Base-by-base conservation (phyloP, 768 basidiomycete species). In the Rhodosporidiobolus sp. region DNA sequence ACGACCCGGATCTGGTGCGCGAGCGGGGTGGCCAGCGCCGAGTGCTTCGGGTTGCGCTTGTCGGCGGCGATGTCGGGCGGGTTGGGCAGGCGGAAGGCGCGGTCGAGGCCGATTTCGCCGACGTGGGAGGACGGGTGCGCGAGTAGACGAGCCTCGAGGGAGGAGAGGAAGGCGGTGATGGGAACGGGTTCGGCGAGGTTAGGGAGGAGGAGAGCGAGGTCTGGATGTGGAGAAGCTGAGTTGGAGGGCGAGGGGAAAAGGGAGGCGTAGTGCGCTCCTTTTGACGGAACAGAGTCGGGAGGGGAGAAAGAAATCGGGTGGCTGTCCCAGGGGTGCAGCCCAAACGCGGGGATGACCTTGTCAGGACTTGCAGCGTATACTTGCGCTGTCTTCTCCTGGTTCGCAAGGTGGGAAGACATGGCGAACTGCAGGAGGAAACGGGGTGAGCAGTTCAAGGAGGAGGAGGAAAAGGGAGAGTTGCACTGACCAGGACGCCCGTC, bases 51-150 rank as follows among this genome's bases (percentile, higher is more conserved):
- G n/a, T 60, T 71, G 43, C 49, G n/a, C 30, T 49, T 49, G 67
- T 65, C 67, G 34, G 73, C 38, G 24, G 77, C 3, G 66, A 67
- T 22, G 24, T 82, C 82, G 34, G 84, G 86, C 64, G 87, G 83
- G 72, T 85, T 84, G 0, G 92, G 89, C 32, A 95, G 84, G 38
- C 90, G 88, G 76, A 90, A 90, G 24, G 84, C 83, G 34, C 90
- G 87, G 81, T 99, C 95, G 49, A 99, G 81, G 4, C 95, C 95
- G 11, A 98, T 89, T 82, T 99, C 95, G 52, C 95, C 95, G 3
- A 99, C 83, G 87, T 96, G 90, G 19, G 91, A 88, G 52, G 82
- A 78, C 4, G 90, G 87, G 76, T 88, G 88, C 3, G 80, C 79
- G n/a, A 76, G 73, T 24, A 97, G 84, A 79, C 89, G 86, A 12